Evolutionary conservation across 2,329 filamentous ascomycete genomes (phyloP).

Genomic region (Pestalotiopsis sp.): DNA sequence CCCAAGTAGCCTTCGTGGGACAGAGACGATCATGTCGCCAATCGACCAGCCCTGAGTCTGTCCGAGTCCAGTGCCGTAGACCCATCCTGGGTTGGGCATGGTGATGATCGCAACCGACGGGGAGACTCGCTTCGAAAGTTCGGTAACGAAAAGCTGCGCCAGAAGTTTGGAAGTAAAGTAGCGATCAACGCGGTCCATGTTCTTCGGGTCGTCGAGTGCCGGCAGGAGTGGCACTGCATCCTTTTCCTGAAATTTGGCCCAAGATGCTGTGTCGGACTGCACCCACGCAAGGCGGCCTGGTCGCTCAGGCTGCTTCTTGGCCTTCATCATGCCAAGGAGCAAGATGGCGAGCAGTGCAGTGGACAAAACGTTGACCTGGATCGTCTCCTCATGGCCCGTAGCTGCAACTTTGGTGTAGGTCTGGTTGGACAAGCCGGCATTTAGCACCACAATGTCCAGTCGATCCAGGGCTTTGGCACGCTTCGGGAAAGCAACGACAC

Average conservation of each 20-base stretch:
- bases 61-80: slow-evolving; percentile 15
- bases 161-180: slow-evolving; percentile 28
- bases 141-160: slow-evolving; percentile 88
- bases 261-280: slow-evolving; percentile 6
- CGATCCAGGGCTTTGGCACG: slow-evolving; percentile 33
- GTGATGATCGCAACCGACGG: slow-evolving; percentile 22
- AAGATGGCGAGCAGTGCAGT: slow-evolving; percentile 50
- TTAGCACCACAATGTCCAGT: slow-evolving; percentile 43
- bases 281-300: slow-evolving; percentile 24
- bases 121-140: slow-evolving; percentile 42
- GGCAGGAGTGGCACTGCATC: slow-evolving; percentile 12
- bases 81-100: slow-evolving; percentile 22
- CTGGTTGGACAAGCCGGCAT: slow-evolving; percentile 28
- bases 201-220: slow-evolving; percentile 25
- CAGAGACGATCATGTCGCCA: not conserved
- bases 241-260: slow-evolving; percentile 11
- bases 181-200: slow-evolving; percentile 41
- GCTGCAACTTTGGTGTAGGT: slow-evolving; percentile 23
- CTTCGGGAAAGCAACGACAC: slow-evolving; percentile 38
- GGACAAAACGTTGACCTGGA: slow-evolving; percentile 54
- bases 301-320: not conserved
- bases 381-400: slow-evolving; percentile 43
- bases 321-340: slow-evolving; percentile 39
- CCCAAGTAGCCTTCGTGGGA: not conserved
- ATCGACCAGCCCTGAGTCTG: not conserved